These are phyloP conservation scores for Chlamydomonas incerta DNA, from an alignment of 139 green algal species.

Conservation along the genomic window DNA sequence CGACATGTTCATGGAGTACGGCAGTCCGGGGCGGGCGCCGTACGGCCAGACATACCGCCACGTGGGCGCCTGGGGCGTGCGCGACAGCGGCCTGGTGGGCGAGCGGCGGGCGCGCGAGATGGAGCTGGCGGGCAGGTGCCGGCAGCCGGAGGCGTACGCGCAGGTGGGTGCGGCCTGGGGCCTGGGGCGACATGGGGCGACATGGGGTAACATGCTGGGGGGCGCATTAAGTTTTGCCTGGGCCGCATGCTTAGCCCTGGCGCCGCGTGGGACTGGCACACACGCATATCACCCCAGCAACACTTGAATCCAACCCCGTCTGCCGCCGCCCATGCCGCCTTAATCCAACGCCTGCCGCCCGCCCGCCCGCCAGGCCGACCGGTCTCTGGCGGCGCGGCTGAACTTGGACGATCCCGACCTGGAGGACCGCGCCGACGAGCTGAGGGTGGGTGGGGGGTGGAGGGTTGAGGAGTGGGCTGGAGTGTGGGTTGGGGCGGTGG, in stretches of 20 bases:
- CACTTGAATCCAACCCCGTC: too few relatives aligned
- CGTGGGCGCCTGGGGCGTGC: conserved; percentile 25
- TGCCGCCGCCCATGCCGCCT: too few relatives aligned
- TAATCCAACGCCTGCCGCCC: neutral
- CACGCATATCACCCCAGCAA: too few relatives aligned
- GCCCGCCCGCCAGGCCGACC: neutral
- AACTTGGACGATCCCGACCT: conserved; percentile 28
- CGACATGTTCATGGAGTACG: conserved; percentile 32
- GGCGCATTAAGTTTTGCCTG: too few relatives aligned
- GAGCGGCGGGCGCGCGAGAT: conserved; percentile 18
- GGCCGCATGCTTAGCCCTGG: too few relatives aligned
- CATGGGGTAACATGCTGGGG: too few relatives aligned
- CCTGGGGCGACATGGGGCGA: too few relatives aligned
- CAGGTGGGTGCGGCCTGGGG: neutral
- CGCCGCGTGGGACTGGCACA: too few relatives aligned
- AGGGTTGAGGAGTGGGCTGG: neutral
- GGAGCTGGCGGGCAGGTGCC: conserved; percentile 24
- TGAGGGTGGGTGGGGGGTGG: conserved; percentile 2
- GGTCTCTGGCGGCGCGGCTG: neutral
- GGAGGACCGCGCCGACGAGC: conserved; percentile 41
- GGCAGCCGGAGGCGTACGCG: conserved; percentile 1
- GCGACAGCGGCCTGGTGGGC: conserved; percentile 3
- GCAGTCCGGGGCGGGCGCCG: neutral
- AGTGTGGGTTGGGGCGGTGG: neutral
- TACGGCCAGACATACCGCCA: conserved; percentile 12